Percentiles rank a stretch among this genome's conserved stretches.
These are phyloP conservation scores for Gnaphalium uliginosum DNA, from an alignment of 129 eudicot species.

Conservation along the genomic window DNA sequence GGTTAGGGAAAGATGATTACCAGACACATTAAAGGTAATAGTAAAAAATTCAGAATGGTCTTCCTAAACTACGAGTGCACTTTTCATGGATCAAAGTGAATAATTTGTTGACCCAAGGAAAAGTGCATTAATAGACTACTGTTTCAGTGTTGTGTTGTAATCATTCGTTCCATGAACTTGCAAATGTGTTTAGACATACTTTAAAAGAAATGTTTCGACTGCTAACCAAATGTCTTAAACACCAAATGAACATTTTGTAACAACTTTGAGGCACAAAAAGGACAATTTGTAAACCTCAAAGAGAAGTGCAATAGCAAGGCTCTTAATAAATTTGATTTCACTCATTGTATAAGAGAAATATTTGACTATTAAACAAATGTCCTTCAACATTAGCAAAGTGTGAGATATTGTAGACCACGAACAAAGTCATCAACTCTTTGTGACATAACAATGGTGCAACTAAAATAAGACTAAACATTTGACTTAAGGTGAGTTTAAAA, in stretches of 20 bases:
- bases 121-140: background rate
- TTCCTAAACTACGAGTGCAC: background rate
- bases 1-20: background rate
- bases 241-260: background rate
- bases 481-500: background rate
- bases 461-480: background rate
- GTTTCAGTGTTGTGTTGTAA: background rate
- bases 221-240: background rate
- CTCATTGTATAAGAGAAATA: background rate
- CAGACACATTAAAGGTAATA: too few species aligned
- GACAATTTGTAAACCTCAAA: background rate
- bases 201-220: background rate
- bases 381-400: conserved; percentile 8
- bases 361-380: background rate
- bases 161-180: background rate
- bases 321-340: background rate
- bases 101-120: background rate
- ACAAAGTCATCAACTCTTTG: background rate
- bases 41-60: background rate
- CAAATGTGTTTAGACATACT: background rate
- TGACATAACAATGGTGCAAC: background rate
- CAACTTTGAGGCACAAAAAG: background rate
- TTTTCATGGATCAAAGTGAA: background rate
- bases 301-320: too few species aligned
- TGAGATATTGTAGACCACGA: background rate